Percentiles rank a stretch among this genome's conserved stretches.
These are phyloP conservation scores for Trametes polyzona DNA, from an alignment of 1,284 basidiomycete genomes.

Conservation along the genomic window DNA sequence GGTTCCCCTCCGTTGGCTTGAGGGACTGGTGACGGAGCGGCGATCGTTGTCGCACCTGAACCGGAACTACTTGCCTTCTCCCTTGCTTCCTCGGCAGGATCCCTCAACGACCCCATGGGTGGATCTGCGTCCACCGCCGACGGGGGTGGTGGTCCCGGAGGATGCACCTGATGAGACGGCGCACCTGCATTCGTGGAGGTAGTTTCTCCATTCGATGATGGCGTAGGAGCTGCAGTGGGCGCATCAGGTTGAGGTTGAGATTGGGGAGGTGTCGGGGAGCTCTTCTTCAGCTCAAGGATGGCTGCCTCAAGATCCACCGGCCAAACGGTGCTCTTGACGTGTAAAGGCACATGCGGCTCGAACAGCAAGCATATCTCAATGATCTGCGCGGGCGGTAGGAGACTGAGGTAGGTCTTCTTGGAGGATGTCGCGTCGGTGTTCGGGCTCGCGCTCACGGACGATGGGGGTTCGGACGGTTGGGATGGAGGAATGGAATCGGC, in stretches of 20 bases:
- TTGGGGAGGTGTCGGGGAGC: slow-evolving; percentile 23
- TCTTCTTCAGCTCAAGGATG: slow-evolving; percentile 55
- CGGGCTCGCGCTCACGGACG: slow-evolving; percentile 1
- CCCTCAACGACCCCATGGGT: slow-evolving; percentile 30
- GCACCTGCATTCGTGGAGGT: slow-evolving; percentile 6
- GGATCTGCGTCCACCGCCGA: slow-evolving; percentile 19
- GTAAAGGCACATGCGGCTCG: slow-evolving; percentile 65
- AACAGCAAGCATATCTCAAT: slow-evolving; percentile 77
- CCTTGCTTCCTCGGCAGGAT: slow-evolving; percentile 20
- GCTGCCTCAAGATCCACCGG: slow-evolving; percentile 66
- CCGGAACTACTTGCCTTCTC: slow-evolving; percentile 13
- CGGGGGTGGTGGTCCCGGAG: slow-evolving; percentile 22
- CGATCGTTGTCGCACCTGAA: slow-evolving; percentile 6
- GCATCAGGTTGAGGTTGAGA: neutral
- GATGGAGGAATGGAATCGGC: slow-evolving; percentile 3
- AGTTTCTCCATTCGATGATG: neutral
- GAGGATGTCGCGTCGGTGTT: slow-evolving; percentile 4
- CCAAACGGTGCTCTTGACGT: slow-evolving; percentile 66
- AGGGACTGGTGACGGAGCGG: slow-evolving; percentile 16
- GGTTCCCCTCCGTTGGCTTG: slow-evolving; percentile 10
- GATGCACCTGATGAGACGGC: slow-evolving; percentile 30
- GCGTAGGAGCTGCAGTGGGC: neutral
- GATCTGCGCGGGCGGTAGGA: slow-evolving; percentile 67
- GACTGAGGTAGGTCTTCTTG: slow-evolving; percentile 68
- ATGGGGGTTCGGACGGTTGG: neutral